phyloP scores from a whole-genome alignment of 331 rosid species.

The Pyracantha coccinea region DNA sequence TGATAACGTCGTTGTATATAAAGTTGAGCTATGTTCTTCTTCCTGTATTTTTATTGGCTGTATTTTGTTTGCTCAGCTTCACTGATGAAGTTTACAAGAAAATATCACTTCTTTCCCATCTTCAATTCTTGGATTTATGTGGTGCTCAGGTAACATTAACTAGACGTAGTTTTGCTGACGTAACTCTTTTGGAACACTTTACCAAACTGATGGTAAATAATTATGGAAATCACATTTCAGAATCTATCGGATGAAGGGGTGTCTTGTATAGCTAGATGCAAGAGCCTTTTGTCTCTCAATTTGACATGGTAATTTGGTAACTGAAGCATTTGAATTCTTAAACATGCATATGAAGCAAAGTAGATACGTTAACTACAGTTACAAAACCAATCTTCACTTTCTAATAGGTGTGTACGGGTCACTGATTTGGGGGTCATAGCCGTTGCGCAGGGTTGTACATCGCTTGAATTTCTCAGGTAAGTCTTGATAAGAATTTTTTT shows the following conservation, averaged over 20 bases:
- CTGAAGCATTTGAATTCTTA: conserved; percentile 10
- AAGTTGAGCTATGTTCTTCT: background rate
- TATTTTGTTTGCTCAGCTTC: conserved; percentile 43
- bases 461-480: conserved; percentile 70
- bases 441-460: conserved; percentile 47
- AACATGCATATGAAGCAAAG: background rate
- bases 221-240: conserved; percentile 29
- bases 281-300: conserved; percentile 53
- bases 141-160: conserved; percentile 63
- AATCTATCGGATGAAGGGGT: conserved; percentile 76
- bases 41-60: conserved; percentile 11
- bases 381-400: background rate
- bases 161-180: background rate
- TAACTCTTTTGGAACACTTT: background rate
- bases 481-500: conserved; percentile 10
- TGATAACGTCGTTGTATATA: background rate
- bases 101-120: conserved; percentile 41
- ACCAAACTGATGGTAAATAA: conserved; percentile 13
- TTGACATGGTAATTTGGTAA: conserved; percentile 84
- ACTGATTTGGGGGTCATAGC: conserved; percentile 64
- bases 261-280: conserved; percentile 48
- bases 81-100: conserved; percentile 60
- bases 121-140: conserved; percentile 62
- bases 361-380: background rate
- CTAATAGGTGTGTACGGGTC: conserved; percentile 64